These are phyloP conservation scores for Eruca vesicaria DNA, from an alignment of 441 rosid genomes.

Conservation along the genomic window DNA sequence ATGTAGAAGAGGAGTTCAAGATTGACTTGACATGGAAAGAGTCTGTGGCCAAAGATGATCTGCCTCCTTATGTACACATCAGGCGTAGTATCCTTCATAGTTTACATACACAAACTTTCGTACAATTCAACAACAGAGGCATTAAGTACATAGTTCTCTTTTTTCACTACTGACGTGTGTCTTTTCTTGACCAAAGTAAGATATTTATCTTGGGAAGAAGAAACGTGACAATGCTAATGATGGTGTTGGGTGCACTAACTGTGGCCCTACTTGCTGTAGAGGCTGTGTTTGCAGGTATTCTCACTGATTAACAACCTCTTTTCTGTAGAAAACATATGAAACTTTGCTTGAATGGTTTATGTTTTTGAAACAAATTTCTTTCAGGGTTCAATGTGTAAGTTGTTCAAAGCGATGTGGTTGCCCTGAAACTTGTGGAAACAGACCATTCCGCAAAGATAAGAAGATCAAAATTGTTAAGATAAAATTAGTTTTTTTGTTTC, in stretches of 20 bases:
- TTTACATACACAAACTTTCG: no score
- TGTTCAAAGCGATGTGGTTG: constrained; percentile 90
- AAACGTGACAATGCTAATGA: constrained; percentile 65
- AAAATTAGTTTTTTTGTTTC: constrained; percentile 8
- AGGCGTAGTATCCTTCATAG: constrained; percentile 86
- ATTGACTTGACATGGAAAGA: constrained; percentile 65
- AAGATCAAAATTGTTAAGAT: constrained; percentile 84
- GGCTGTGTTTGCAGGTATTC: constrained; percentile 89
- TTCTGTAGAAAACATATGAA: neutral
- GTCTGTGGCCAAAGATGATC: constrained; percentile 54
- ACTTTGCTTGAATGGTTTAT: neutral
- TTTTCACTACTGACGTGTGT: neutral
- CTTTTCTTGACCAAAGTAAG: constrained; percentile 60
- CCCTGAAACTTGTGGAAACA: constrained; percentile 79
- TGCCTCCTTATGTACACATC: constrained; percentile 87
- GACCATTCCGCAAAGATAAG: constrained; percentile 93
- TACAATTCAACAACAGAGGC: no score
- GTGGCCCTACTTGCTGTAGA: constrained; percentile 71
- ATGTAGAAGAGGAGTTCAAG: constrained; percentile 86
- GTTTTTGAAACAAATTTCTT: neutral
- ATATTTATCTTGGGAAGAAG: constrained; percentile 84
- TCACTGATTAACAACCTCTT: no score
- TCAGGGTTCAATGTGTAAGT: constrained; percentile 87
- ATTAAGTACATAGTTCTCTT: neutral
- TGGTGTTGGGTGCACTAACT: constrained; percentile 82